Percentiles rank a stretch among this genome's conserved stretches.
These are phyloP conservation scores for Scheffersomyces amazonensis DNA, from an alignment of 805 yeast species.

Conservation along the genomic window DNA sequence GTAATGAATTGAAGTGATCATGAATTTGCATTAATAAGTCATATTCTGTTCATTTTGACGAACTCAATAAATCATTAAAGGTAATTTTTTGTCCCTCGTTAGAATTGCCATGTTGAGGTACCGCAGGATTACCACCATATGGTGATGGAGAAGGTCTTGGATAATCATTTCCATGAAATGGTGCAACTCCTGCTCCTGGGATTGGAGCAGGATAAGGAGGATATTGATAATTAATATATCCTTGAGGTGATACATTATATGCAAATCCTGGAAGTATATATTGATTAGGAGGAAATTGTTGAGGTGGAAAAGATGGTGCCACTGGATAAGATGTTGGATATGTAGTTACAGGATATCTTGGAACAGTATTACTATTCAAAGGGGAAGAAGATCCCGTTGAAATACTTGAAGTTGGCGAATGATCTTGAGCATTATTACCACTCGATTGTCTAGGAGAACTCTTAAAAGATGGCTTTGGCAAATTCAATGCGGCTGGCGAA, in stretches of 20 bases:
- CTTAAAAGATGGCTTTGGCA: conserved; percentile 54
- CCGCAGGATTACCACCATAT: not conserved
- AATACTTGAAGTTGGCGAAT: conserved; percentile 8
- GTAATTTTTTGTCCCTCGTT: conserved; percentile 34
- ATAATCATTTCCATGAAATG: not conserved
- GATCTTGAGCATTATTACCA: conserved; percentile 3
- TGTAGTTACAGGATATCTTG: conserved; percentile 29
- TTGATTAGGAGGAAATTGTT: conserved; percentile 8
- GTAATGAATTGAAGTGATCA: too few relatives aligned
- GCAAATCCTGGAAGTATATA: conserved; percentile 29
- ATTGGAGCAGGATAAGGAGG: conserved; percentile 14
- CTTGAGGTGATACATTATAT: conserved; percentile 28
- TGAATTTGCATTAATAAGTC: too few relatives aligned
- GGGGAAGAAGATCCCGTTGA: conserved; percentile 6
- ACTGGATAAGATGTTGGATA: conserved; percentile 19
- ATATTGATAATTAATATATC: conserved; percentile 29
- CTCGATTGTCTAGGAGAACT: conserved; percentile 18
- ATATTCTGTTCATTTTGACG: conserved; percentile 1
- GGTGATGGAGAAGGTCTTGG: conserved; percentile 1
- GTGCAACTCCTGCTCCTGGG: conserved; percentile 4
- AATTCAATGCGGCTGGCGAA: conserved; percentile 53
- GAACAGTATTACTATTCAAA: not conserved
- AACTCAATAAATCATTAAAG: conserved; percentile 37
- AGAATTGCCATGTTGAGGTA: conserved; percentile 7
- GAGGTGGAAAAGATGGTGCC: conserved; percentile 1